Conservation (phyloP, 2,329 filamentous ascomycete species). For the Dactylellina leptospora region DNA sequence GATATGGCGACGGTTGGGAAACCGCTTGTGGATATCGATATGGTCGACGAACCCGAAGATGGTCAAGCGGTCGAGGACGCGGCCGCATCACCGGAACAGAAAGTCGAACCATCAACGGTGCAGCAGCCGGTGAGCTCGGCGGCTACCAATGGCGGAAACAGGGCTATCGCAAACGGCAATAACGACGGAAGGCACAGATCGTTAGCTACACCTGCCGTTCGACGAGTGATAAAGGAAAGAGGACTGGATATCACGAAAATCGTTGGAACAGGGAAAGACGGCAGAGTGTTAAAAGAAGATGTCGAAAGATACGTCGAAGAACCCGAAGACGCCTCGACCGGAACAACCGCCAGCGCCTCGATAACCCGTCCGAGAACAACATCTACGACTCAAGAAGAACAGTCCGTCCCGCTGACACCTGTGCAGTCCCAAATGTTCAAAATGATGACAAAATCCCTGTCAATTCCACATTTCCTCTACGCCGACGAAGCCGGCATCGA, state of each 20-base stretch:
- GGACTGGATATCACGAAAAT: conserved; percentile 81
- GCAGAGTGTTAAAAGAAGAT: conserved; percentile 91
- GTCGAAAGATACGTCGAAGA: conserved; percentile 74
- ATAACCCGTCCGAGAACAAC: conserved; percentile 52
- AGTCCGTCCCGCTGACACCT: conserved; percentile 73
- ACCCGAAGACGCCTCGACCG: conserved; percentile 14
- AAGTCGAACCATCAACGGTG: conserved; percentile 46
- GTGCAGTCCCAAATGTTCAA: conserved; percentile 97
- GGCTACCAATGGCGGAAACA: background rate
- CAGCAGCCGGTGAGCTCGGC: conserved; percentile 13
- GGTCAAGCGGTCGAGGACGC: conserved; percentile 46
- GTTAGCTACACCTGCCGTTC: conserved; percentile 89
- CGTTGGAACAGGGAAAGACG: conserved; percentile 85
- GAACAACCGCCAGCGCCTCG: background rate
- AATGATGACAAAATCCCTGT: conserved; percentile 89
- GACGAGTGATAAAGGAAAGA: conserved; percentile 83
- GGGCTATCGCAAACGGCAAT: conserved; percentile 8
- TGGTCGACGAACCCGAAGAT: conserved; percentile 60
- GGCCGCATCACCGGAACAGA: conserved; percentile 36
- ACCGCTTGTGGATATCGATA: conserved; percentile 93
- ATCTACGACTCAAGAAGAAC: conserved; percentile 68
- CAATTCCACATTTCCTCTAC: conserved; percentile 94
- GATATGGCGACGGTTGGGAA: conserved; percentile 97
- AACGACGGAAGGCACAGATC: conserved; percentile 59
- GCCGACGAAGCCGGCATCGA: conserved; percentile 88